Evolutionary conservation across 2,329 filamentous ascomycete species (phyloP), one percentile per base, ranked within the genome.

Genomic region (Aspergillus tamarii): DNA sequence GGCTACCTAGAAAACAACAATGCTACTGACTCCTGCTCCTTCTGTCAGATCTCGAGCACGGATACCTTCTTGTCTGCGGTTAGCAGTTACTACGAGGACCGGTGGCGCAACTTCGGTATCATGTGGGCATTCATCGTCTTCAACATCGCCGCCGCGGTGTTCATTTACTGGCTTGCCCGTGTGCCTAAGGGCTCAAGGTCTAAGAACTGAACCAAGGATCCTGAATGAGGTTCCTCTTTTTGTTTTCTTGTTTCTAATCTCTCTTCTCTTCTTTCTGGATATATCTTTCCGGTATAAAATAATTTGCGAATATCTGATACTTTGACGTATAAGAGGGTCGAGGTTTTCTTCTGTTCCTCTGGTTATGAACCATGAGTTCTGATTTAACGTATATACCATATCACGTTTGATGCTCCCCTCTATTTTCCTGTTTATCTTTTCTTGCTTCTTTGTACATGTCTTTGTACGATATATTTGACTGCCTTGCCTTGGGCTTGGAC

Each of bases 51-150:
- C 12, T 71, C 66, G 19, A 66, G 67, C 11, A 82, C 85, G 0
- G 82, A 87, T 66, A 77, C 80, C 41, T 87, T 82, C 74, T 73
- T 88, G 50, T 72, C 73, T 0, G 56, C 66, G 1, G 75, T 80
- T 6, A 74, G 71, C 21, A 83, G 83, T 57, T 74, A 75, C 62
- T 87, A 78, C 70, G 66, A 69, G 0, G 76, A 86, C 32, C 77
- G 74, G n/a, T 92, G 89, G 89, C 82, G 89, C 62, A 91, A 92
- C 72, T 91, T 88, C 63, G 90, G 89, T 1, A 81, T 92, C 46
- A 79, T 92, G 70, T 92, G 88, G 85, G 87, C 81, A 0, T 92
- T 85, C 69, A 84, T 92, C 45, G 64, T 78, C 0, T 90, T 91
- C 75, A 90, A 92, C 69, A 83, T 90, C 45, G 76, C 77, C 45